Conservation (phyloP, 169 alveolate genomes). For the Plasmodium berghei region DNA sequence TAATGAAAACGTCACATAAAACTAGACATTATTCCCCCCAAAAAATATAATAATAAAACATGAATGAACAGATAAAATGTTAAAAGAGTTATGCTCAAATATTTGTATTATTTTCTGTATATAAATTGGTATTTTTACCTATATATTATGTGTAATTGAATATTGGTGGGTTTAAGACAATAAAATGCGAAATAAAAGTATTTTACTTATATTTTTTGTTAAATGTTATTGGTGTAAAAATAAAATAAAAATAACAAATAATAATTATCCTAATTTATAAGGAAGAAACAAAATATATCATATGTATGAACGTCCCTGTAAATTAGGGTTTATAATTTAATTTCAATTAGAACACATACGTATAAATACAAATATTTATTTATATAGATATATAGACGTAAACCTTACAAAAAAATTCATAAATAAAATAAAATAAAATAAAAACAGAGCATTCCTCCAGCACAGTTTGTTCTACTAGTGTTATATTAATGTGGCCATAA, state of each 20-base stretch:
- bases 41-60: too few species aligned
- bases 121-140: too few species aligned
- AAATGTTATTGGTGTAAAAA: background rate
- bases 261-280: slow-evolving; percentile 44
- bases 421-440: slow-evolving; percentile 1
- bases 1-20: too few species aligned
- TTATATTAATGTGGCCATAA: too few species aligned
- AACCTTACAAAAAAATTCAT: slow-evolving; percentile 1
- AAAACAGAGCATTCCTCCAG: slow-evolving; percentile 6
- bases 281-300: slow-evolving; percentile 15
- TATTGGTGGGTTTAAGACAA: too few species aligned
- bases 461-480: background rate
- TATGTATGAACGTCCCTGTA: background rate
- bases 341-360: slow-evolving; percentile 21
- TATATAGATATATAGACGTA: slow-evolving; percentile 3
- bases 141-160: too few species aligned
- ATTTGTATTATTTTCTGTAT: too few species aligned
- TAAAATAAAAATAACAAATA: slow-evolving; percentile 31
- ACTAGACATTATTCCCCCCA: too few species aligned
- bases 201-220: too few species aligned
- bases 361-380: slow-evolving; percentile 12
- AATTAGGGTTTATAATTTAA: slow-evolving; percentile 29
- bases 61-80: too few species aligned
- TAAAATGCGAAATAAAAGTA: too few species aligned
- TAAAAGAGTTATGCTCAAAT: too few species aligned